These are phyloP conservation scores for Fusarium papillatum DNA, from an alignment of 2,329 filamentous ascomycete genomes.

Conservation along the genomic window DNA sequence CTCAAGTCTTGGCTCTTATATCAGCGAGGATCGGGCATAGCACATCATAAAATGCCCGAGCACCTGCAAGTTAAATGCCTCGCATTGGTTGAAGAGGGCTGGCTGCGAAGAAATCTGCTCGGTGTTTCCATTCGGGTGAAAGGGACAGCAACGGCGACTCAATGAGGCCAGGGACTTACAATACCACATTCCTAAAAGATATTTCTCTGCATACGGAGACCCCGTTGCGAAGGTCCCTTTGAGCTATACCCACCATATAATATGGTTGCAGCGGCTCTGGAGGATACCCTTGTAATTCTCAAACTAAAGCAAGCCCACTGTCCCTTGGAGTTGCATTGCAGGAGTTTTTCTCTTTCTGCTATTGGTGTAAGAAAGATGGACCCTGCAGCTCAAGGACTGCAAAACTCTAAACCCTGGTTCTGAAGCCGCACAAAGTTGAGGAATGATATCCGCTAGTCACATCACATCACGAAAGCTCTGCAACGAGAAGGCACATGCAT, in stretches of 20 bases:
- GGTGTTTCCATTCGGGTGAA: neutral
- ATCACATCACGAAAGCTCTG: neutral
- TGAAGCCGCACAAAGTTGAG: neutral
- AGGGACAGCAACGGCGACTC: neutral
- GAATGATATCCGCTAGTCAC: neutral
- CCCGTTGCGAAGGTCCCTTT: neutral
- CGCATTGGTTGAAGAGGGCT: neutral
- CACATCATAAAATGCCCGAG: neutral
- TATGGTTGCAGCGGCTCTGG: neutral
- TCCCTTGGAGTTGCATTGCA: neutral
- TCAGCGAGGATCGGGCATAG: neutral
- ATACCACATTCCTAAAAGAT: constrained; percentile 1
- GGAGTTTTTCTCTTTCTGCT: neutral
- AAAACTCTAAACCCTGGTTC: constrained; percentile 3
- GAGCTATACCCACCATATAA: neutral
- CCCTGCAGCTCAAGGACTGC: neutral
- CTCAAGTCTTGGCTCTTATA: neutral
- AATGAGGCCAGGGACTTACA: neutral
- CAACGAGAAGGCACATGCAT: neutral
- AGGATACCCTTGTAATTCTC: neutral
- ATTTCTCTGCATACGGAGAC: neutral
- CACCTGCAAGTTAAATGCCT: neutral
- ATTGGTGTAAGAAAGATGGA: neutral
- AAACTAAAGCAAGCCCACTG: neutral
- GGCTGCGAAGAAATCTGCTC: neutral